These are phyloP conservation scores for Rhodotorula sp. DNA, from an alignment of 1,284 basidiomycete genomes.

Conservation along the genomic window DNA sequence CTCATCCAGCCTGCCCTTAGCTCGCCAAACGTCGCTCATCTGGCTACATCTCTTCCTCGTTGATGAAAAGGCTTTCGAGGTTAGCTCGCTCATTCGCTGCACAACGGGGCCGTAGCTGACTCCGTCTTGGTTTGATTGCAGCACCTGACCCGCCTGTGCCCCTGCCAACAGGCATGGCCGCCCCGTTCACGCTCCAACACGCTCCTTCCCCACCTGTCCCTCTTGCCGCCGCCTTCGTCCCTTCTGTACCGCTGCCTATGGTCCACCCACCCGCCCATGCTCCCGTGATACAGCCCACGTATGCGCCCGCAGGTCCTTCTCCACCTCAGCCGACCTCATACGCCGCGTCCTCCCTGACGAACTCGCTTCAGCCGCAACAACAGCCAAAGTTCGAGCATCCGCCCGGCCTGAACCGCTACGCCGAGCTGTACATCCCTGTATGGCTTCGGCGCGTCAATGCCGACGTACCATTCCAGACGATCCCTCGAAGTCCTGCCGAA, in stretches of 20 bases:
- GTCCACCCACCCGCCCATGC: too few species aligned
- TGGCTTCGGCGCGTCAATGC: constrained; percentile 34
- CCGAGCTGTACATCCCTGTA: constrained; percentile 31
- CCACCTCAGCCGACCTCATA: background rate
- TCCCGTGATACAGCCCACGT: background rate
- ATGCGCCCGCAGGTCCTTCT: background rate
- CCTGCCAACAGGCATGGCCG: too few species aligned
- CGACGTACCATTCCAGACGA: constrained; percentile 8
- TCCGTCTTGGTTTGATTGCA: too few species aligned
- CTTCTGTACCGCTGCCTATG: background rate
- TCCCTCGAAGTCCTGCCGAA: constrained; percentile 2
- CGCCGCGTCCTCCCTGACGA: background rate
- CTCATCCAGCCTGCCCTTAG: too few species aligned
- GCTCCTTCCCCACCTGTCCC: too few species aligned
- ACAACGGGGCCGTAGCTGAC: too few species aligned
- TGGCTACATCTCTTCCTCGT: background rate
- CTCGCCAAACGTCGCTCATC: background rate
- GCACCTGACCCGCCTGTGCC: too few species aligned
- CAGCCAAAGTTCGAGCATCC: background rate
- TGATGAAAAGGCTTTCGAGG: background rate
- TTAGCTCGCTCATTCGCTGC: too few species aligned
- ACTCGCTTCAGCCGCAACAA: background rate
- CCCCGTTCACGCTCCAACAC: too few species aligned
- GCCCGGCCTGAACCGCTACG: constrained; percentile 25
- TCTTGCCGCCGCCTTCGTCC: background rate